Percentiles rank a stretch among this genome's conserved stretches.
Evolutionary conservation across 2,329 filamentous ascomycete genomes (phyloP).

Genomic region (Aspergillus persii): DNA sequence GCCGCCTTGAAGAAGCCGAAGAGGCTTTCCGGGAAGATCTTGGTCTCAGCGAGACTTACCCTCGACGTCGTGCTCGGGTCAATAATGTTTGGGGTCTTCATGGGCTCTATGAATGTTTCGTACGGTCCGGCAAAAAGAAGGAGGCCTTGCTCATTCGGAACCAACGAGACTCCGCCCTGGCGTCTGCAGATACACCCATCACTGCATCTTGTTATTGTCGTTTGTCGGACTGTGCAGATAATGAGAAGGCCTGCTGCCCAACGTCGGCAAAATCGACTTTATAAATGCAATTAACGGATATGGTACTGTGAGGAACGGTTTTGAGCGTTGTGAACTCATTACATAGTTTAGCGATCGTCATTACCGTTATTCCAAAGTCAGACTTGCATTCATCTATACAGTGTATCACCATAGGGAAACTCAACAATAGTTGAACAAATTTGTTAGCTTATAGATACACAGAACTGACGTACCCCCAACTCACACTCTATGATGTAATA

Average conservation of each 20-base stretch:
- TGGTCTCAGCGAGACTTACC: conserved; percentile 55
- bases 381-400: too few species aligned
- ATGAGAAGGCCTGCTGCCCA: background rate
- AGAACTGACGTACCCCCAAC: too few species aligned
- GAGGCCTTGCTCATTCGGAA: conserved; percentile 55
- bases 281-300: background rate
- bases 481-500: too few species aligned
- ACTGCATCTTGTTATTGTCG: background rate
- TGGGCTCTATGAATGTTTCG: conserved; percentile 67
- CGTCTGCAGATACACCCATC: background rate
- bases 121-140: conserved; percentile 53
- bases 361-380: too few species aligned
- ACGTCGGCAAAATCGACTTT: background rate
- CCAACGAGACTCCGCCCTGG: background rate
- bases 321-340: too few species aligned
- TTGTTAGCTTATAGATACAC: too few species aligned
- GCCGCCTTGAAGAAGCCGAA: conserved; percentile 53
- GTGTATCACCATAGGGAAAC: too few species aligned
- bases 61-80: conserved; percentile 62
- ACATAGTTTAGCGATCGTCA: too few species aligned
- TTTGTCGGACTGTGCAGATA: background rate
- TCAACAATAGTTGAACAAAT: too few species aligned
- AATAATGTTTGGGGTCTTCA: conserved; percentile 74
- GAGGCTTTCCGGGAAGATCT: conserved; percentile 60
- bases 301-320: too few species aligned